Base-by-base conservation (phyloP, 306 rosid genomes). In the Hippophae rhamnoides region DNA sequence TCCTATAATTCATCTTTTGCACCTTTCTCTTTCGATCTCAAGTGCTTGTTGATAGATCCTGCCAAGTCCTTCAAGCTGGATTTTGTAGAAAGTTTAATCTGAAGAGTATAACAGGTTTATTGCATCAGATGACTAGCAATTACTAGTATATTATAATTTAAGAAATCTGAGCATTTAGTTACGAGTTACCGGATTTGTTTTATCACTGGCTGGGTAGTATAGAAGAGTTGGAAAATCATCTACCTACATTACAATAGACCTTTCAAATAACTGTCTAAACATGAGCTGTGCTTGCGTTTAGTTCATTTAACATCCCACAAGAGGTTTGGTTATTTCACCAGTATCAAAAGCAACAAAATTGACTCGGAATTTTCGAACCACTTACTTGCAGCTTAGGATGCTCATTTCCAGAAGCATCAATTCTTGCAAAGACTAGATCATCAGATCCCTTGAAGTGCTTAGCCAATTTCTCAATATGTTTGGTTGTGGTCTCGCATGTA, bases 51-150 rank as follows among this genome's bases (percentile, higher is more conserved):
- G 81, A 92, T 77, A 64, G 89, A 78, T 44, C 78, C 66, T 7
- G 88, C 96, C 81, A 92, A 66, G 56, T 92, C 96, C 82, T 88
- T 92, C 85, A 92, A 82, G 71, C 84, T 69, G 40, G 82, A 77
- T 63, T 86, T 92, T 27, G 93, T 73, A 54, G 85, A 74, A 56
- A 92, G 84, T 50, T 80, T 82, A 25, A 88, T 80, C 99, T 92
- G 89, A 82, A 78, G 5, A 27, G 48, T 44, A 66, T 46, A 62
- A 53, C 27, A 47, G 8, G 49, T 63, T 62, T 47, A 52, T 10
- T 62, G 41, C 58, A 13, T 25, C 26, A 31, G 51, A n/a, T 52
- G 25, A 50, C 60, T 18, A 55, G 7, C 14, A 61, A 11, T 56
- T 23, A 49, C 47, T 47, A 23, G 2, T 40, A 72, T 47, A 60